Conservation (phyloP, 805 yeast genomes). For the Candida palmyrensis region DNA sequence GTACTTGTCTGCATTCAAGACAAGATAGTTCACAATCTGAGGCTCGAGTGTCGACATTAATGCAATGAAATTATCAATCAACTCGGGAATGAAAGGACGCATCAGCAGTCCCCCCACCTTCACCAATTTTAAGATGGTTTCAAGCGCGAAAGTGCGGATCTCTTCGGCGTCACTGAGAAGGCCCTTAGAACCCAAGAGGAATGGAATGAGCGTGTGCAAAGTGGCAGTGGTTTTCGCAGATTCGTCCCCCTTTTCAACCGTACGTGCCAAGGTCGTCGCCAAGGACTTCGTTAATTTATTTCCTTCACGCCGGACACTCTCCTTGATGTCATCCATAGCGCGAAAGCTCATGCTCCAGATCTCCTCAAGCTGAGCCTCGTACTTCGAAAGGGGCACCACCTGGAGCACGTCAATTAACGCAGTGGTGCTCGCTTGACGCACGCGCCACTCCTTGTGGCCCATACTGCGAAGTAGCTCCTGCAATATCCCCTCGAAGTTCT, state of each 20-base stretch:
- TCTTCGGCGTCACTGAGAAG: conserved; percentile 83
- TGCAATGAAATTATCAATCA: conserved; percentile 63
- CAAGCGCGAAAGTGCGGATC: conserved; percentile 67
- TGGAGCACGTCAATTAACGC: conserved; percentile 70
- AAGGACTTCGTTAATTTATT: conserved; percentile 59
- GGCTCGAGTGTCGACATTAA: conserved; percentile 89
- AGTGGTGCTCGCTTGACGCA: conserved; percentile 77
- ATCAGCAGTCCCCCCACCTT: conserved; percentile 57
- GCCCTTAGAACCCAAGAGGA: conserved; percentile 74
- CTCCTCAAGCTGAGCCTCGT: conserved; percentile 50
- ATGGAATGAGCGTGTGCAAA: conserved; percentile 63
- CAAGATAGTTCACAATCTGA: conserved; percentile 77
- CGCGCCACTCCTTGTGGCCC: conserved; percentile 88
- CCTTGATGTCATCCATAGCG: conserved; percentile 89
- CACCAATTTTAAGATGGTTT: conserved; percentile 67
- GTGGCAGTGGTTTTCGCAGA: neutral
- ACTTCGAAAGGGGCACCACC: conserved; percentile 48
- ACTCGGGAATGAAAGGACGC: conserved; percentile 60
- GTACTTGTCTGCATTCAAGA: conserved; percentile 84
- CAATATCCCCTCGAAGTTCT: conserved; percentile 54
- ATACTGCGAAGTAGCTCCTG: conserved; percentile 61
- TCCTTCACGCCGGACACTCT: conserved; percentile 84
- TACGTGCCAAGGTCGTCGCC: conserved; percentile 56
- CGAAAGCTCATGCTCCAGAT: conserved; percentile 90
- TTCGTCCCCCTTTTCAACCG: conserved; percentile 32